Percentiles rank a stretch among this genome's conserved stretches.
Evolutionary conservation across 306 rosid species (phyloP).

Genomic region (Astragalus membranaceus): DNA sequence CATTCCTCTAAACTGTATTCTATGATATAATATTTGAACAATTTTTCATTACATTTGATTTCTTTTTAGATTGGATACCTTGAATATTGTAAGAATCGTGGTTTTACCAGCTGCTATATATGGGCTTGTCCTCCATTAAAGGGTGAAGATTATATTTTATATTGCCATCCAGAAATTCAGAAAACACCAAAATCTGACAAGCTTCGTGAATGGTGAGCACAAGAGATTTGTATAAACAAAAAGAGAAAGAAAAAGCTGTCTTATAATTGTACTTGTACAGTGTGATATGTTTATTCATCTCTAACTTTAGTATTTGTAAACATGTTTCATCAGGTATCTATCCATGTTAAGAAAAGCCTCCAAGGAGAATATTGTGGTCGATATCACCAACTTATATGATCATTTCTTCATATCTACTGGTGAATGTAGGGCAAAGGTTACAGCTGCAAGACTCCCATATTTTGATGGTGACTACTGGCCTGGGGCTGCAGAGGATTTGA

Average conservation of each 20-base stretch:
- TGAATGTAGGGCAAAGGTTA: slow-evolving; percentile 86
- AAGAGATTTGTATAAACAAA: not conserved
- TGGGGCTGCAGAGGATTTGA: slow-evolving; percentile 97
- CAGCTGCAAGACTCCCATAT: slow-evolving; percentile 95
- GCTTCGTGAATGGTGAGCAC: slow-evolving; percentile 92
- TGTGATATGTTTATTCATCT: slow-evolving; percentile 4
- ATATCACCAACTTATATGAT: slow-evolving; percentile 84
- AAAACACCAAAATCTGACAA: slow-evolving; percentile 99
- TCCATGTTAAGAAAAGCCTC: slow-evolving; percentile 88
- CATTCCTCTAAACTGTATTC: not conserved
- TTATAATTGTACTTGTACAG: not conserved
- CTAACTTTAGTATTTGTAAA: slow-evolving; percentile 26
- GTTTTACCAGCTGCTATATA: slow-evolving; percentile 95
- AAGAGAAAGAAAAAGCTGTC: not conserved
- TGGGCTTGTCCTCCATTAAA: slow-evolving; percentile 99
- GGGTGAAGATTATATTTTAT: slow-evolving; percentile 99
- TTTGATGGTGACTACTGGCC: slow-evolving; percentile 99
- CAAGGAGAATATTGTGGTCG: slow-evolving; percentile 76
- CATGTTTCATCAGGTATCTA: slow-evolving; percentile 61
- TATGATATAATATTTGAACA: not conserved
- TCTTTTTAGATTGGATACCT: slow-evolving; percentile 84
- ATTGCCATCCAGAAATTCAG: slow-evolving; percentile 98
- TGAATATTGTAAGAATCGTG: slow-evolving; percentile 91
- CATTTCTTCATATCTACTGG: slow-evolving; percentile 86
- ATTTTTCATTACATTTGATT: not conserved